phyloP scores from a whole-genome alignment of 75 land plant genomes.

The Pinus taeda region DNA sequence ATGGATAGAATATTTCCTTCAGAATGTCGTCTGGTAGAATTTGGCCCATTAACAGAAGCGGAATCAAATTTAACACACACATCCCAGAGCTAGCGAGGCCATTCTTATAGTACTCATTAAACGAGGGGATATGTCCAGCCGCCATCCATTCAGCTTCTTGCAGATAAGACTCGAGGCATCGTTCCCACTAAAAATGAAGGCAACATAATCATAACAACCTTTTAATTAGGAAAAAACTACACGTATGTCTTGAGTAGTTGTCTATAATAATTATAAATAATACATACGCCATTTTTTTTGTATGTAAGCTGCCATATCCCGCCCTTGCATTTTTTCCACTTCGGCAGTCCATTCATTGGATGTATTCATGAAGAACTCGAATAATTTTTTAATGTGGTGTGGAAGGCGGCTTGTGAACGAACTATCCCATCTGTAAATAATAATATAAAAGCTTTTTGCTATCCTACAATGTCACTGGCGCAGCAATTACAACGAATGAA shows the following conservation, averaged over 20 bases:
- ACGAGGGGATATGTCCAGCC: neutral
- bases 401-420: conserved; percentile 14
- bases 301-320: conserved; percentile 12
- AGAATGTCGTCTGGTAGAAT: neutral
- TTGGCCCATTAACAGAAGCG: neutral
- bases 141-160: neutral
- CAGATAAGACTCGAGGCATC: neutral
- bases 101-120: neutral
- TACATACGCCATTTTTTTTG: conserved; percentile 17
- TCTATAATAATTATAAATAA: neutral
- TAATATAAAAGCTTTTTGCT: neutral
- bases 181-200: neutral
- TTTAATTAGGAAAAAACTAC: neutral
- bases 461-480: neutral
- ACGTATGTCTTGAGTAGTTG: neutral
- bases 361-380: conserved; percentile 7
- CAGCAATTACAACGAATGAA: neutral
- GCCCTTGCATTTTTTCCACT: conserved; percentile 1
- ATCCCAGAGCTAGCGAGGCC: neutral
- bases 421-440: neutral
- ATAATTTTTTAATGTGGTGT: conserved; percentile 18
- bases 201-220: neutral
- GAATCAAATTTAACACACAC: neutral
- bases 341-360: conserved; percentile 15
- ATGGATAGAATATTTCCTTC: neutral